Evolutionary conservation across 2,329 filamentous ascomycete species (phyloP), one percentile per base, ranked within the genome.

Genomic region (Calonectria montana): DNA sequence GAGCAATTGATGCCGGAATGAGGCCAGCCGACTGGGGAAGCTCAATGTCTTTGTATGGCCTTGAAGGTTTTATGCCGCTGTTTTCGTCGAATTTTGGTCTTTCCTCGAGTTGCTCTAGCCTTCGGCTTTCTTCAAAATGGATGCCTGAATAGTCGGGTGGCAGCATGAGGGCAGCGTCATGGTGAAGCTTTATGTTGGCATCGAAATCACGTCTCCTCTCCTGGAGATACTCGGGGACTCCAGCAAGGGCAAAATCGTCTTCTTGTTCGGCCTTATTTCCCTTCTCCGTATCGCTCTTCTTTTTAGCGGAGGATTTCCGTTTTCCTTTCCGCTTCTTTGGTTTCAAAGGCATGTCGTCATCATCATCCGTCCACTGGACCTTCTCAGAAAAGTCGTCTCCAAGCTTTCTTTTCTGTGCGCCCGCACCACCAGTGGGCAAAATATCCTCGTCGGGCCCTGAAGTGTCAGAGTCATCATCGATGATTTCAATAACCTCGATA

Each of bases 1-100:
- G 96, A 0, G 96, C 96, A 66, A 98, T 94, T 0, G 95, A 91
- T 0, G 94, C 95, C 0, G 97, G 97, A 45, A 99, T 95, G 4
- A 95, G 80, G 0, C 96, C 96, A 0, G 91, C 89, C 1, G 96
- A 97, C 76, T 92, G 91, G 16, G 90, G 89, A 27, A 98, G 87
- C 55, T 90, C 86, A 59, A 98, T 92, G 74, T 97, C 94, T 77
- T 92, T 87, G 82, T 97, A 96, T 0, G 88, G 86, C 16, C 92
- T 89, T 39, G 90, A 93, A 0, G 94, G 92, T 64, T 90, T 91
- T 65, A 93, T 84, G 3, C 87, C 84, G 78, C 87, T 85, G 77
- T 80, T 80, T 29, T 82, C 80, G 77, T 88, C 81, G 65, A 98
- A 94, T 1, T 89, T 84, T 0, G 96, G 96, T 65, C 92, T 92